These are phyloP conservation scores for Ascochyta clinopodiicola DNA, from an alignment of 2,329 filamentous ascomycete genomes.

Conservation along the genomic window DNA sequence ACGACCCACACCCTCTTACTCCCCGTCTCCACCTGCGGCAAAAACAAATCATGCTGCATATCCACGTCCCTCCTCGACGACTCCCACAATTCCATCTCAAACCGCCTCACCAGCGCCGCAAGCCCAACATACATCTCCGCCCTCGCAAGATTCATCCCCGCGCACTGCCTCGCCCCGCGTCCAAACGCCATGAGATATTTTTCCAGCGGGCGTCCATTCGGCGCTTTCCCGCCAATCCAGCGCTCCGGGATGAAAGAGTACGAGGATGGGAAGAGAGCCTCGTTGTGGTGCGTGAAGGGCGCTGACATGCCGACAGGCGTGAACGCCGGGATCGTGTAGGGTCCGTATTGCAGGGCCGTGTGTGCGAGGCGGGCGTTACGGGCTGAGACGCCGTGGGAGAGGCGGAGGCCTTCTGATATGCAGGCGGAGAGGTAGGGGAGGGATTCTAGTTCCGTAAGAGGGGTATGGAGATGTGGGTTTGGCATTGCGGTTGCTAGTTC, in stretches of 20 bases:
- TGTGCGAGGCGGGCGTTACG: conserved; percentile 29
- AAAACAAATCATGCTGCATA: conserved; percentile 15
- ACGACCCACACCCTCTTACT: conserved; percentile 15
- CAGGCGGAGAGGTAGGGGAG: conserved; percentile 36
- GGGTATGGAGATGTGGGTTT: not conserved
- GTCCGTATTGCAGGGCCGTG: conserved; percentile 17
- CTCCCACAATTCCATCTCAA: conserved; percentile 20
- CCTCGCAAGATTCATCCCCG: conserved; percentile 18
- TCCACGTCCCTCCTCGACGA: conserved; percentile 15
- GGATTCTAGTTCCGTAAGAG: conserved; percentile 20
- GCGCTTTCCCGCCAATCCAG: conserved; percentile 28
- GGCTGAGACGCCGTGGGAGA: conserved; percentile 30
- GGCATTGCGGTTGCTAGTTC: conserved; percentile 28
- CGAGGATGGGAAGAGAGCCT: conserved; percentile 29
- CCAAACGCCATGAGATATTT: conserved; percentile 23
- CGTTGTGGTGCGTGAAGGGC: conserved; percentile 33
- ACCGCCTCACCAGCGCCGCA: conserved; percentile 14
- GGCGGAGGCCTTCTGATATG: conserved; percentile 32
- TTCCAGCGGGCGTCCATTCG: conserved; percentile 9
- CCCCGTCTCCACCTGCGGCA: conserved; percentile 7
- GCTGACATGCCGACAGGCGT: conserved; percentile 40
- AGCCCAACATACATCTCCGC: conserved; percentile 21
- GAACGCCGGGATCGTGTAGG: conserved; percentile 24
- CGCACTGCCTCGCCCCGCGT: conserved; percentile 17
- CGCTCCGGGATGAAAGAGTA: conserved; percentile 33